Conservation (phyloP, 2,329 filamentous ascomycete species). For the Hyphodiscus sp. region DNA sequence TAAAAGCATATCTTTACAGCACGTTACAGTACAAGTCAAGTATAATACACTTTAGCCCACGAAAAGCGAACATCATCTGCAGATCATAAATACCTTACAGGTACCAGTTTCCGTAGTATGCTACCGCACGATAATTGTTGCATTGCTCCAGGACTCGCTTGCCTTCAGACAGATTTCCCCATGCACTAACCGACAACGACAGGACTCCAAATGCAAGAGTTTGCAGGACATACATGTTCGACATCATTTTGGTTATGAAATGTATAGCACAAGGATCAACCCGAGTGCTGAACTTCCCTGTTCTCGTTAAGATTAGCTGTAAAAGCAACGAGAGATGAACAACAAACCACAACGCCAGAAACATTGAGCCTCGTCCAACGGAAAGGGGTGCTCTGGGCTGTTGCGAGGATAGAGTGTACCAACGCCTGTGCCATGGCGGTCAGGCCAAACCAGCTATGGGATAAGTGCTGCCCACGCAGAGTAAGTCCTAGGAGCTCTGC, state of each 20-base stretch:
- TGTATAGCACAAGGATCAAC: slow-evolving; percentile 8
- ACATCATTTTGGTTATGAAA: neutral
- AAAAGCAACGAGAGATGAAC: neutral
- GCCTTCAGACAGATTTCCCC: no score
- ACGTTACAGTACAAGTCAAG: no score
- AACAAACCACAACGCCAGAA: slow-evolving; percentile 4
- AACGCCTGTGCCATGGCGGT: slow-evolving; percentile 3
- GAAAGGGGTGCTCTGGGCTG: slow-evolving; percentile 1
- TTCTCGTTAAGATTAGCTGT: neutral
- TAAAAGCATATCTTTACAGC: no score
- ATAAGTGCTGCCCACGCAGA: slow-evolving; percentile 3
- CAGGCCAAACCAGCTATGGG: slow-evolving; percentile 6
- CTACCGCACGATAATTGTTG: no score
- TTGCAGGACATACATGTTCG: no score
- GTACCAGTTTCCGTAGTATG: no score
- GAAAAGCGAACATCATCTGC: no score
- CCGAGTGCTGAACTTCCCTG: slow-evolving; percentile 5
- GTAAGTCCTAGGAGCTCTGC: slow-evolving; percentile 6
- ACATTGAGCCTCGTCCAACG: neutral
- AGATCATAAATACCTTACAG: no score
- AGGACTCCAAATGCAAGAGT: no score
- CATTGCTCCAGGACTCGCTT: no score
- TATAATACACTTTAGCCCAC: no score
- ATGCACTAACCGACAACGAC: no score
- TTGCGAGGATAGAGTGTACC: slow-evolving; percentile 3